phyloP scores from a whole-genome alignment of 805 yeast genomes.

The Dipodascopsis uninucleata region DNA sequence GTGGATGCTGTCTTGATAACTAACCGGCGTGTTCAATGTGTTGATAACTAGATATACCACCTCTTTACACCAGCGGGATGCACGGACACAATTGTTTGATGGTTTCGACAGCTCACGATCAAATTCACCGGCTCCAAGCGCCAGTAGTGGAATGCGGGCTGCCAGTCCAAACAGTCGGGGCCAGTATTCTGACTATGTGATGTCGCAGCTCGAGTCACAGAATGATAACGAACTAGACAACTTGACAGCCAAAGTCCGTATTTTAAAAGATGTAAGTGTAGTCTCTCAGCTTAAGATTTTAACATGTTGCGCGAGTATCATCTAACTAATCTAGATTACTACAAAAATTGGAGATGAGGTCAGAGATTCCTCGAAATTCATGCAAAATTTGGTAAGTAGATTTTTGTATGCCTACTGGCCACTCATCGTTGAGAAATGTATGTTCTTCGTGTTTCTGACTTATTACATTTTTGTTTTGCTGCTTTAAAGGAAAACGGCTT shows the following conservation, averaged over 20 bases:
- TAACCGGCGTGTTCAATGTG: too few relatives aligned
- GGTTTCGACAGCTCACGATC: constrained; percentile 27
- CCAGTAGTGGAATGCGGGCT: constrained; percentile 15
- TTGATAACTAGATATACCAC: constrained; percentile 11
- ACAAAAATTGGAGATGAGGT: constrained; percentile 64
- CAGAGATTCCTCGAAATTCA: constrained; percentile 48
- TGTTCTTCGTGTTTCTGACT: too few relatives aligned
- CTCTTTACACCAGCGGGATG: constrained; percentile 36
- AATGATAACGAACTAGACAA: constrained; percentile 55
- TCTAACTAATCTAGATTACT: constrained; percentile 38
- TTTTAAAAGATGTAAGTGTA: constrained; percentile 47
- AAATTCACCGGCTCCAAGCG: constrained; percentile 12
- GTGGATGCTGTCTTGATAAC: too few relatives aligned
- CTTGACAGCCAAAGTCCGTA: constrained; percentile 52
- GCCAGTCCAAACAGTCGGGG: constrained; percentile 33
- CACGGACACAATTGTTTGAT: constrained; percentile 40
- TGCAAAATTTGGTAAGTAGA: constrained; percentile 38
- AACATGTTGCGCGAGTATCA: background rate
- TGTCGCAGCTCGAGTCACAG: constrained; percentile 64
- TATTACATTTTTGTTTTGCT: background rate
- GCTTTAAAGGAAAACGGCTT: constrained; percentile 41
- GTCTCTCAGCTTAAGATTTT: background rate
- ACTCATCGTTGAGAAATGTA: too few relatives aligned
- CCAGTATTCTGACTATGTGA: constrained; percentile 47
- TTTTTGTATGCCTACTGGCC: too few relatives aligned